Base-by-base conservation (phyloP, 495 filamentous ascomycete species). In the Trichoderma reesei region DNA sequence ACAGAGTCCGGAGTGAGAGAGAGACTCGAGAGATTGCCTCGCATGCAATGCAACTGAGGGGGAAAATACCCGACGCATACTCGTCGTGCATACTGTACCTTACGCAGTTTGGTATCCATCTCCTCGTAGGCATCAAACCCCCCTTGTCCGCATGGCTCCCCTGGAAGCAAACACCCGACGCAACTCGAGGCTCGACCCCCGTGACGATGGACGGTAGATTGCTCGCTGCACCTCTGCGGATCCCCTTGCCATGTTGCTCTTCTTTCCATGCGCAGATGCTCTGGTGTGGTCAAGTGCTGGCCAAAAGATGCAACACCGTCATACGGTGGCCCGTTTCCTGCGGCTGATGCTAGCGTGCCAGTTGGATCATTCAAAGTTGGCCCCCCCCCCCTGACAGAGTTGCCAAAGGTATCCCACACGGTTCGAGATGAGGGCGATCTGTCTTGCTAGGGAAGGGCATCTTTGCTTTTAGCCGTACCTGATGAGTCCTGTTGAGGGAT, bases 131-230 rank as follows among this genome's bases (percentile, higher is more conserved):
- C n/a, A 11, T 1, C 10, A 26, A 44, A 44, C 6, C 46, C 20
- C 51, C 51, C 51, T 9, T 56, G 51, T 16, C 26, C 51, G 34
- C 6, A 9, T 14, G 26, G 26, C 26, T 16, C n/a, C 13, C 44
- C n/a, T 18, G 26, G 26, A 26, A 26, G 26, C 26, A 26, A 26
- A 26, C 26, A 26, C 26, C 26, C 26, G 26, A 26, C 26, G 26
- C 26, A 26, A 26, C 26, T 26, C 26, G 34, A 10, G 51, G 51
- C 26, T 34, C 16, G 26, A 9, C 14, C 26, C 51, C 26, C 51
- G 26, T 56, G 51, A 56, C 51, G 51, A 56, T 56, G 42, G 42
- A 14, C 16, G 51, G 51, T 56, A 56, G 51, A 56, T 56, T 56
- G 51, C 6, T 20, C 34, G 51, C 51, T 56, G 51, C 51, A 34